These are phyloP conservation scores for Pseudomassariella vexata DNA, from an alignment of 2,329 filamentous ascomycete genomes.

Conservation along the genomic window DNA sequence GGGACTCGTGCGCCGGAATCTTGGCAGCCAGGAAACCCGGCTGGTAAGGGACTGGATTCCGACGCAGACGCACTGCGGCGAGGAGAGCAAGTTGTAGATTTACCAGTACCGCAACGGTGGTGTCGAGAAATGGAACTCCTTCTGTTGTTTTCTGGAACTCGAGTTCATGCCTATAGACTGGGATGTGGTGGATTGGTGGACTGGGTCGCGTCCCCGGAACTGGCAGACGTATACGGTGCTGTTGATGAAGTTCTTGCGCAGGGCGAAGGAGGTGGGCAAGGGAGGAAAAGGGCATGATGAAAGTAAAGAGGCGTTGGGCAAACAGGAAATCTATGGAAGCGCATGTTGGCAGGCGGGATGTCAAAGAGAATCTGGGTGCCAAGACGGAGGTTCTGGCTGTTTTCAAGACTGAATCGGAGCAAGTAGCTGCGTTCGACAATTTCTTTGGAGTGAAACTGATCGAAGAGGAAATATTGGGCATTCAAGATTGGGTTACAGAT, in stretches of 20 bases:
- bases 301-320: constrained; percentile 35
- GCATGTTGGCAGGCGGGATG: constrained; percentile 43
- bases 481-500: constrained; percentile 43
- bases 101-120: constrained; percentile 51
- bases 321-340: constrained; percentile 41
- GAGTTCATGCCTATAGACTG: constrained; percentile 61
- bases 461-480: constrained; percentile 26
- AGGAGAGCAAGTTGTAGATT: constrained; percentile 51
- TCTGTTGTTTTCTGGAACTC: constrained; percentile 60
- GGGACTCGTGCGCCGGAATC: constrained; percentile 35
- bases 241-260: constrained; percentile 48
- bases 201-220: constrained; percentile 40
- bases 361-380: constrained; percentile 49
- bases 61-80: constrained; percentile 30
- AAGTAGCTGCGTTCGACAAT: constrained; percentile 12
- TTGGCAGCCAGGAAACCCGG: constrained; percentile 51
- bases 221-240: constrained; percentile 51
- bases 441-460: constrained; percentile 13
- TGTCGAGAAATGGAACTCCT: constrained; percentile 48
- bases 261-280: constrained; percentile 19
- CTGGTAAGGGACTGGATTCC: constrained; percentile 44
- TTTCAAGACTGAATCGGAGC: constrained; percentile 37
- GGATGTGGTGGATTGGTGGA: constrained; percentile 52
- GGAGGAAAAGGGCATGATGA: no score
- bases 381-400: constrained; percentile 40